Evolutionary conservation across 164 flowering plant genomes (phyloP), one percentile per base, ranked within the genome.

Genomic region (Paratinospora sagittata): DNA sequence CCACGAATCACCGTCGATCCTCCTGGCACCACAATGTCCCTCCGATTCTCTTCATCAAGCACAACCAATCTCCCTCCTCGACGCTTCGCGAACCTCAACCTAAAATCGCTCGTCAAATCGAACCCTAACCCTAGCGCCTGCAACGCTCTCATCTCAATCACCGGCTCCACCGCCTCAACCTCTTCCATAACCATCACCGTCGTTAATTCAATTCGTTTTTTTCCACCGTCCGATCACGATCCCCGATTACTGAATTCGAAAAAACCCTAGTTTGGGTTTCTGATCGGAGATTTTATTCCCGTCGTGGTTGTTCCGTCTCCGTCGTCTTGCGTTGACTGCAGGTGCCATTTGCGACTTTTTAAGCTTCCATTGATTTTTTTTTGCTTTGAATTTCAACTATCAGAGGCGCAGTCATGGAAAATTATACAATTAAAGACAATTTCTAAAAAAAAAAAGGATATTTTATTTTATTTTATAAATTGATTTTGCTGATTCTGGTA

Each of bases 41-140:
- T 80, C 64, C 65, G 78, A 49, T 81, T 77, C 23, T 13, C 30
- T 73, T 87, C 87, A 67, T 92, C 90, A 17, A 92, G 34, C 62
- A 79, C 86, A 72, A 92, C 87, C 78, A 92, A 75, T 69, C 94
- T 80, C 47, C 80, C 82, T 8, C 81, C 77, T 10, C 68, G 49
- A 5, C 63, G 81, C 70, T 92, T 92, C 0, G 89, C 90, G 67
- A 88, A 90, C 80, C 80, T 88, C 76, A 90, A 70, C 82, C 96
- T 78, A 72, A 92, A 92, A 79, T 89, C 98, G 60, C 77, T 74
- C 7, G 91, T 86, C 24, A 90, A 65, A 78, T 92, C 96, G 65
- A 92, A 90, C 52, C 96, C 98, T 69, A 78, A 74, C 21, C 98
- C 98, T 66, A 92, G 63, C 23, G 87, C 73, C 70, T 84, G 80